Evolutionary conservation across 768 basidiomycete genomes (phyloP).

Genomic region (Daedaleopsis sinensis): DNA sequence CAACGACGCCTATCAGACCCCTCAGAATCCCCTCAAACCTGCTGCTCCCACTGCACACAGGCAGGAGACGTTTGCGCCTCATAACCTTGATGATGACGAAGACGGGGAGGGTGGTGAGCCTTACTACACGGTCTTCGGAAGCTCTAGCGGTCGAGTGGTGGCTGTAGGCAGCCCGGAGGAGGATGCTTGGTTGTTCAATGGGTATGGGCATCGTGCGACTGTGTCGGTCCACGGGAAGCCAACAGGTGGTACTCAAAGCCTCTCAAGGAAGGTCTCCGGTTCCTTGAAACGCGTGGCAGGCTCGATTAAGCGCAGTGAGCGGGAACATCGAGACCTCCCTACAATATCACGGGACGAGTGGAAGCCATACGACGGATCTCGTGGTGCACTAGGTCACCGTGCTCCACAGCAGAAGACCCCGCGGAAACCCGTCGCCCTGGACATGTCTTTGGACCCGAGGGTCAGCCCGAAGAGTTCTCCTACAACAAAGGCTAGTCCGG

Average conservation of each 20-base stretch:
- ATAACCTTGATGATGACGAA: constrained; percentile 16
- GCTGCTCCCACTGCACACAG: constrained; percentile 6
- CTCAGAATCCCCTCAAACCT: background rate
- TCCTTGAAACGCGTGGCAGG: constrained; percentile 32
- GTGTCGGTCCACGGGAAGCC: background rate
- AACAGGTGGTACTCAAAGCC: constrained; percentile 17
- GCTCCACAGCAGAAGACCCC: background rate
- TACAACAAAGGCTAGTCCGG: constrained; percentile 2
- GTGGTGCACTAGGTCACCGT: background rate
- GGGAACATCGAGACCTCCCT: constrained; percentile 9
- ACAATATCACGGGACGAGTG: constrained; percentile 14
- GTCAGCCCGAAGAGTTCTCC: constrained; percentile 14
- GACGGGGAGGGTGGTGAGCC: constrained; percentile 38
- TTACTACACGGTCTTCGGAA: constrained; percentile 62
- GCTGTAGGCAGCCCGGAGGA: constrained; percentile 49
- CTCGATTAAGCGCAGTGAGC: constrained; percentile 16
- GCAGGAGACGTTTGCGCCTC: constrained; percentile 7
- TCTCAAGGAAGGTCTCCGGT: constrained; percentile 41
- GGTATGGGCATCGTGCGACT: constrained; percentile 17
- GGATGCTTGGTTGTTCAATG: constrained; percentile 28
- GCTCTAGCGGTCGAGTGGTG: constrained; percentile 45
- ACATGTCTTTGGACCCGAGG: constrained; percentile 1
- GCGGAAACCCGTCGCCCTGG: constrained; percentile 8
- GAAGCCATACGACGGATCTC: constrained; percentile 20
- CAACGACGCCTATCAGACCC: constrained; percentile 27